These are phyloP conservation scores for Salmacisia buchloeana DNA, from an alignment of 1,284 basidiomycete species.

Conservation along the genomic window DNA sequence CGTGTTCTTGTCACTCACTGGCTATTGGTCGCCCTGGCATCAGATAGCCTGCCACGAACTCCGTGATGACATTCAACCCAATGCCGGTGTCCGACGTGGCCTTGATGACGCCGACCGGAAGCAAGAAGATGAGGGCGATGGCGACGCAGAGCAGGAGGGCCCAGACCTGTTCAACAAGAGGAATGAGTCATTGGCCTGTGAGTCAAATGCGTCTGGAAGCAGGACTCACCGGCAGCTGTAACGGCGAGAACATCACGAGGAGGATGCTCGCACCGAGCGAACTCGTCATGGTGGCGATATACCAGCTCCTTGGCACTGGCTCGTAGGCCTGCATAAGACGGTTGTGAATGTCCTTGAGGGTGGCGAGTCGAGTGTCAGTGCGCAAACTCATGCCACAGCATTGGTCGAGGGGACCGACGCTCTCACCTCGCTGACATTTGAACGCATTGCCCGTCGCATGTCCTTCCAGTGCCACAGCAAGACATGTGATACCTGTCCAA, in stretches of 20 bases:
- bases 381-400: neutral
- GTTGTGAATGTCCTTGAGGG: constrained; percentile 50
- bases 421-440: constrained; percentile 37
- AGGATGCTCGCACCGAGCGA: constrained; percentile 50
- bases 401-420: neutral
- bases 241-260: constrained; percentile 42
- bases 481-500: constrained; percentile 52
- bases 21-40: constrained; percentile 57
- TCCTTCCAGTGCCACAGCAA: constrained; percentile 56
- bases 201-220: neutral
- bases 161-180: constrained; percentile 48
- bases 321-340: constrained; percentile 46
- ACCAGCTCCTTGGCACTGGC: constrained; percentile 45
- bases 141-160: constrained; percentile 53
- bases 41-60: constrained; percentile 52
- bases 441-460: constrained; percentile 52
- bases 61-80: constrained; percentile 40
- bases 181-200: neutral
- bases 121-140: constrained; percentile 52
- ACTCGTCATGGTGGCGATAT: constrained; percentile 35
- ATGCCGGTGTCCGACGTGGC: constrained; percentile 56
- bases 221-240: constrained; percentile 44
- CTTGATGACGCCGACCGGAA: constrained; percentile 54
- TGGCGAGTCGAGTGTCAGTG: constrained; percentile 13
- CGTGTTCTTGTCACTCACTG: constrained; percentile 14